These are phyloP conservation scores for Cornus kousa DNA, from an alignment of 148 eudicot genomes.

Conservation along the genomic window DNA sequence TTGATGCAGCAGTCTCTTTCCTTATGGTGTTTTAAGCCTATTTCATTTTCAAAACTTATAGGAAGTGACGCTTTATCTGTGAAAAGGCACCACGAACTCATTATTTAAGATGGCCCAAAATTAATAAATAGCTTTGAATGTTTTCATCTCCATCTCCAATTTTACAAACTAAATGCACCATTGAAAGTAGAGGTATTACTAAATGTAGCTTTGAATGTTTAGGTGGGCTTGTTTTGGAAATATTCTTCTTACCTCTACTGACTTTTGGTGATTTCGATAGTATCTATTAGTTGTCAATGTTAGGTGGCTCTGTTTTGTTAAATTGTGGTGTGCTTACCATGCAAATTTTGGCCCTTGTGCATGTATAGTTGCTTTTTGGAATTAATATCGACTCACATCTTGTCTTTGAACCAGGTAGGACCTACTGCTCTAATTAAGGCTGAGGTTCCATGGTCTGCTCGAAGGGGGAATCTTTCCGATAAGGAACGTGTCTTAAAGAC, in stretches of 20 bases:
- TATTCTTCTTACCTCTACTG: no score
- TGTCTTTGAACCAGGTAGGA: conserved; percentile 49
- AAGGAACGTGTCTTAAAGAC: conserved; percentile 90
- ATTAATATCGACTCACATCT: background rate
- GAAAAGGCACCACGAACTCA: no score
- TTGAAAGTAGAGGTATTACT: background rate
- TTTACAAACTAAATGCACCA: background rate
- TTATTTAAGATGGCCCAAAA: no score
- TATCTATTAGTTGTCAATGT: no score
- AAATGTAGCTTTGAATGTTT: no score
- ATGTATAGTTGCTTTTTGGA: background rate
- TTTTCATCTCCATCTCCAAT: background rate
- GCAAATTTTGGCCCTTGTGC: background rate
- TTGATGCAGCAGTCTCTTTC: no score
- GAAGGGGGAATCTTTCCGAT: conserved; percentile 72
- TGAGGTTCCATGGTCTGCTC: conserved; percentile 91
- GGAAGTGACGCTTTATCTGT: no score
- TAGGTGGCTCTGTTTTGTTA: background rate
- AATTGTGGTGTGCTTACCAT: background rate
- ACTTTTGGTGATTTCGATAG: no score
- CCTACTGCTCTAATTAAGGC: conserved; percentile 76
- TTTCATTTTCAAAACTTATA: no score
- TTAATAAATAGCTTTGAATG: no score
- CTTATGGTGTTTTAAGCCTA: no score
- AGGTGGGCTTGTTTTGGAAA: no score